These are phyloP conservation scores for Fonsecaea pugnacius DNA, from an alignment of 2,329 filamentous ascomycete genomes.

Conservation along the genomic window DNA sequence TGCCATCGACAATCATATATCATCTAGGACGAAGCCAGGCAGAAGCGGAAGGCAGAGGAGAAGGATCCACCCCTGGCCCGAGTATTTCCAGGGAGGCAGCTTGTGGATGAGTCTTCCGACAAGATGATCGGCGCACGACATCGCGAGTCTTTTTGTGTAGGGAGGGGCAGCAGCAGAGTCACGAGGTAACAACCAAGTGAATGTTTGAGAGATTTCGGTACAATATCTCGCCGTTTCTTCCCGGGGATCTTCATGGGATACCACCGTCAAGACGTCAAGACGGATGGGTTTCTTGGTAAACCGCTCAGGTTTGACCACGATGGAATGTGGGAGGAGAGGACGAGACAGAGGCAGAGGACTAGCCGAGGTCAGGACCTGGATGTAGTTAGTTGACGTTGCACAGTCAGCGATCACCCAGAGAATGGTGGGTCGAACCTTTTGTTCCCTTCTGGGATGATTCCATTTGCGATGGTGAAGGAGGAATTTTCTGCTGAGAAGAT, in stretches of 20 bases:
- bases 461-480: neutral
- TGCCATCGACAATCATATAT: conserved; percentile 14
- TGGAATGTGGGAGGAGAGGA: neutral
- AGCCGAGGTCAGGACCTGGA: neutral
- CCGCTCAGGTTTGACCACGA: neutral
- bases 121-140: conserved; percentile 7
- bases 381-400: neutral
- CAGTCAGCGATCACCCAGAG: neutral
- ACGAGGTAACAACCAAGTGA: conserved; percentile 13
- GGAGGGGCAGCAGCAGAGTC: neutral
- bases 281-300: conserved; percentile 2
- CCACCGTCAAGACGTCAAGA: neutral
- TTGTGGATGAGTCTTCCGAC: conserved; percentile 13
- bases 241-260: conserved; percentile 3
- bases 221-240: conserved; percentile 5
- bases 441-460: neutral
- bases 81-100: conserved; percentile 24
- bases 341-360: neutral
- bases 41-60: conserved; percentile 26
- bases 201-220: conserved; percentile 11
- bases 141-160: neutral
- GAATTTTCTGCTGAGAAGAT: neutral
- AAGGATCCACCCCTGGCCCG: conserved; percentile 28
- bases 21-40: conserved; percentile 23
- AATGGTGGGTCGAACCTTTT: neutral